Conservation (phyloP, 805 yeast genomes). For the Brettanomyces naardenensis region DNA sequence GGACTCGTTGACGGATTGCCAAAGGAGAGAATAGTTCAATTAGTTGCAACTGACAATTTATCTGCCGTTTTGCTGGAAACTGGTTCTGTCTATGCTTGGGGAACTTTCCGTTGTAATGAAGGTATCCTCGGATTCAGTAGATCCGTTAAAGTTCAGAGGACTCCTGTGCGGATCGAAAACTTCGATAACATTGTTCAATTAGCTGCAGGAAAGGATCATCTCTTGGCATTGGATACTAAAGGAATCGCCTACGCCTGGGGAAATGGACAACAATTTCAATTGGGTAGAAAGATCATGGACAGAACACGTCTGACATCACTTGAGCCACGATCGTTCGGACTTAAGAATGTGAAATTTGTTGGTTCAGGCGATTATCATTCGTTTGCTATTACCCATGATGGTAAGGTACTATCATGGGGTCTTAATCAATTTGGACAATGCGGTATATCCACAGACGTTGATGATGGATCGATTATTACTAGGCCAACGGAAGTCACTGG, state of each 20-base stretch:
- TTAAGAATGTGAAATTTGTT: constrained; percentile 68
- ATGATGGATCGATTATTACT: constrained; percentile 72
- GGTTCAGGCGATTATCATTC: constrained; percentile 95
- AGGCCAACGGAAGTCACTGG: constrained; percentile 69
- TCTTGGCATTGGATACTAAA: constrained; percentile 71
- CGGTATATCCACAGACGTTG: constrained; percentile 69
- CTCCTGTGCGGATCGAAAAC: constrained; percentile 56
- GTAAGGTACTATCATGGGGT: constrained; percentile 84
- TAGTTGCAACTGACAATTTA: constrained; percentile 89
- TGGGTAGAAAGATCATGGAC: constrained; percentile 80
- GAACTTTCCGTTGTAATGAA: constrained; percentile 90
- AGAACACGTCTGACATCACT: constrained; percentile 66
- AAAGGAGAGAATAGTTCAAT: constrained; percentile 54
- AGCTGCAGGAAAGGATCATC: constrained; percentile 90
- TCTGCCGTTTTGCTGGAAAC: constrained; percentile 71
- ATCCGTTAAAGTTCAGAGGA: constrained; percentile 51
- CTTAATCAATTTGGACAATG: constrained; percentile 96
- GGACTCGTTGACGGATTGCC: constrained; percentile 65
- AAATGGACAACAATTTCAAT: constrained; percentile 85
- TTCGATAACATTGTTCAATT: constrained; percentile 69
- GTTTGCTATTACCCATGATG: constrained; percentile 76
- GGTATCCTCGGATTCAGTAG: constrained; percentile 81
- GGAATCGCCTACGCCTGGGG: constrained; percentile 98
- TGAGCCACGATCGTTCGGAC: constrained; percentile 78
- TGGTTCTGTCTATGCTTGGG: constrained; percentile 96